Conservation (phyloP, 2,329 filamentous ascomycete species). For the Thermothelomyces thermophilus region DNA sequence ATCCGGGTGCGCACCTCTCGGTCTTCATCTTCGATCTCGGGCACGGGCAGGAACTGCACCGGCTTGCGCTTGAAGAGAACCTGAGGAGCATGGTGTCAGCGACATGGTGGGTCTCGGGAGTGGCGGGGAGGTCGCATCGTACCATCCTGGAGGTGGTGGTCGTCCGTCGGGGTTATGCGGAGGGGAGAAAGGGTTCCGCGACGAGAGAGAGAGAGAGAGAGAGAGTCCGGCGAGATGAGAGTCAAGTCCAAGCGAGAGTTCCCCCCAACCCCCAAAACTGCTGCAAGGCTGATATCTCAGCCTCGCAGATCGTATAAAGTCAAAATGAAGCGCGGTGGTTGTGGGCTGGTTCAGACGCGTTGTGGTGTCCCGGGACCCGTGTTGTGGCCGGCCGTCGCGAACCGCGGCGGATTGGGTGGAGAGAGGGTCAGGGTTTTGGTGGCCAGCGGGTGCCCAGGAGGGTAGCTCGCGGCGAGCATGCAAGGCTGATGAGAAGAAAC, state of each 20-base stretch:
- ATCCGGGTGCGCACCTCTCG: constrained; percentile 58
- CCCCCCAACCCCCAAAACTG: constrained; percentile 8
- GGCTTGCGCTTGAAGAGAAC: constrained; percentile 96
- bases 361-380: constrained; percentile 16
- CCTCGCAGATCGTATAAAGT: constrained; percentile 13
- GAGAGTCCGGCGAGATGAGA: not conserved
- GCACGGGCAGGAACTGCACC: constrained; percentile 70
- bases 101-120: constrained; percentile 14
- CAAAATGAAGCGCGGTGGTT: constrained; percentile 11
- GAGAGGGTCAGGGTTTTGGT: constrained; percentile 22
- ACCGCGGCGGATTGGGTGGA: constrained; percentile 20
- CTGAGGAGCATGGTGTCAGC: constrained; percentile 42
- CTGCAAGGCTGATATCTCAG: constrained; percentile 24
- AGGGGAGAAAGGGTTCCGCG: not conserved
- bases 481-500: constrained; percentile 19
- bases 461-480: constrained; percentile 6
- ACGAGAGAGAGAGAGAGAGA: not conserved
- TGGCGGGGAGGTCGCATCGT: constrained; percentile 20
- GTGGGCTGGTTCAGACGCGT: constrained; percentile 24
- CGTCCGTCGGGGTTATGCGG: not conserved
- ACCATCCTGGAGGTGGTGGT: constrained; percentile 29
- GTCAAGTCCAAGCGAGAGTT: not conserved
- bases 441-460: not conserved
- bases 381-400: constrained; percentile 23
- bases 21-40: constrained; percentile 70